These are phyloP conservation scores for Amaranthus hypochondriacus DNA, from an alignment of 148 eudicot species.

Conservation along the genomic window DNA sequence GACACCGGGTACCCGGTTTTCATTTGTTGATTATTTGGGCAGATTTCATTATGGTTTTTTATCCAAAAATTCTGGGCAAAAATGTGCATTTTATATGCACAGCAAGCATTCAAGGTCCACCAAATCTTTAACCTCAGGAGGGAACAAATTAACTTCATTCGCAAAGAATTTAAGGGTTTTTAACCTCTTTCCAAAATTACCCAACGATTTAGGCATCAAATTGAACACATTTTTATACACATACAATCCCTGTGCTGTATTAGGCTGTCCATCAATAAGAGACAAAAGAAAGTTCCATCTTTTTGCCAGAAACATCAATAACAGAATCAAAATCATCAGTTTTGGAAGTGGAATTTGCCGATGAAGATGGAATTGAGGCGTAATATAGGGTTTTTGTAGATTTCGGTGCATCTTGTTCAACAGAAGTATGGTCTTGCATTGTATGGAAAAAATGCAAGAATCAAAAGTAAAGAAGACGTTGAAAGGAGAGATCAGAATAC, in stretches of 20 bases:
- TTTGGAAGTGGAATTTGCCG: conserved; percentile 2
- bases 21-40: no score
- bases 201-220: conserved; percentile 64
- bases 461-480: neutral
- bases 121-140: conserved; percentile 54
- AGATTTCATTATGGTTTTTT: no score
- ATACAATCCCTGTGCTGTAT: conserved; percentile 31
- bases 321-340: conserved; percentile 29
- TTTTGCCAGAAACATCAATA: conserved; percentile 63
- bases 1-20: no score
- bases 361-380: neutral
- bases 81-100: no score
- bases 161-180: conserved; percentile 75
- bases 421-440: conserved; percentile 29
- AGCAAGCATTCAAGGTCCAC: conserved; percentile 56
- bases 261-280: conserved; percentile 17
- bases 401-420: neutral
- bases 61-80: no score
- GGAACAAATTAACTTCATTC: conserved; percentile 76
- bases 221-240: conserved; percentile 68
- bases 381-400: conserved; percentile 10
- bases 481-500: neutral
- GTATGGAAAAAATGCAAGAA: neutral
- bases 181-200: conserved; percentile 35
- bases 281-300: conserved; percentile 52